Conservation (phyloP, 176 grass and related monocot genomes). For the Hordeum marinum region DNA sequence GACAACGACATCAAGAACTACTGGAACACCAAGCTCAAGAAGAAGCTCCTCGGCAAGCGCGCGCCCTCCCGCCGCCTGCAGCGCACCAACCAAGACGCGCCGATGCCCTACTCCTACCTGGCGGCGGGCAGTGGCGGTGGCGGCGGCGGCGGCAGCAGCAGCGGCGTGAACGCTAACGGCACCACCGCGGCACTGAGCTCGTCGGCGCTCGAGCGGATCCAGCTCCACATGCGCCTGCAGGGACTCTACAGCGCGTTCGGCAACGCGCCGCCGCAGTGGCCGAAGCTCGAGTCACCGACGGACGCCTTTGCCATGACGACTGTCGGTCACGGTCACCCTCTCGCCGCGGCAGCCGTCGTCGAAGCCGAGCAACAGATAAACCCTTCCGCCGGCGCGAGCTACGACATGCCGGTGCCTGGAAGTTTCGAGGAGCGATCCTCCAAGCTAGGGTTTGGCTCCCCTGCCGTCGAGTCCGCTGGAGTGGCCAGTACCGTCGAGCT, state of each 20-base stretch:
- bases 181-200: slow-evolving; percentile 37
- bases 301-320: slow-evolving; percentile 28
- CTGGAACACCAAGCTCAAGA: slow-evolving; percentile 99
- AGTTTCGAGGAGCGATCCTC: slow-evolving; percentile 34
- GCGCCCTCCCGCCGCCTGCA: slow-evolving; percentile 34
- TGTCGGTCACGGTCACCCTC: background rate
- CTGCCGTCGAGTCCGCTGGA: slow-evolving; percentile 19
- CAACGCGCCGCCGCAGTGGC: slow-evolving; percentile 19
- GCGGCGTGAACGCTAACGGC: background rate
- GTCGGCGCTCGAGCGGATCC: slow-evolving; percentile 80
- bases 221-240: slow-evolving; percentile 89
- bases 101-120: slow-evolving; percentile 7
- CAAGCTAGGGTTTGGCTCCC: slow-evolving; percentile 50
- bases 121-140: background rate
- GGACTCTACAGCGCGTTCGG: slow-evolving; percentile 55
- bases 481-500: slow-evolving; percentile 7
- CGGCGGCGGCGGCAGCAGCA: background rate
- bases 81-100: slow-evolving; percentile 16
- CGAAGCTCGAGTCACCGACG: slow-evolving; percentile 38
- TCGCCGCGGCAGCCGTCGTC: background rate
- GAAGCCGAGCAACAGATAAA: slow-evolving; percentile 15
- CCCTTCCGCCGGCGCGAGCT: slow-evolving; percentile 2
- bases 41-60: slow-evolving; percentile 86
- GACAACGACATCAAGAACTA: slow-evolving; percentile 99
- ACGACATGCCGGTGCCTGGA: slow-evolving; percentile 30